Evolutionary conservation across 768 basidiomycete genomes (phyloP), one percentile per base, ranked within the genome.

Genomic region (Mycena vitilis): DNA sequence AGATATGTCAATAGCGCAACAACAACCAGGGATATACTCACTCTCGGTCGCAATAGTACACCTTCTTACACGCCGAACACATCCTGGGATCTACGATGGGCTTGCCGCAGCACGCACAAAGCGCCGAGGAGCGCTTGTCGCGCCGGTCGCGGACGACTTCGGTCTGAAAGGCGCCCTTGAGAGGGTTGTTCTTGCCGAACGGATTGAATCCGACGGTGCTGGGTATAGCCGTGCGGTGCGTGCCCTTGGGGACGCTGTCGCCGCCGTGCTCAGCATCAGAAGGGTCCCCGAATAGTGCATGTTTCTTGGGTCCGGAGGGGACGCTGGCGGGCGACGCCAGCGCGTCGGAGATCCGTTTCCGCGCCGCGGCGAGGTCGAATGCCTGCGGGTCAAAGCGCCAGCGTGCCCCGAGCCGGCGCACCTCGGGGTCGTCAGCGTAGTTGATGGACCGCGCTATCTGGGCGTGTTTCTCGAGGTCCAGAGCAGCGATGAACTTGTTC

Each of bases 91-190:
- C 36, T 18, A 45, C 36, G n/a, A 67, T 61, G 7, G 66, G 66
- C 55, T 67, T 67, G n/a, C 66, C 59, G 60, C 60, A 67, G 60
- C 60, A 57, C 60, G 60, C 66, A 54, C 66, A 67, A 8, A 67
- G 60, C 44, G 66, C 60, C n/a, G 37, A 49, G 54, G 66, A 44
- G 25, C 60, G 59, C 60, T 61, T 62, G 44, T 62, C 66, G 23
- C 66, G 59, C 34, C 48, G 44, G 60, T 67, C 60, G 48, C 66
- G 60, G 10, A 67, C 66, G 23, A 62, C 40, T 60, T 67, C 66
- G 25, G 66, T 67, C 60, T 62, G 66, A 48, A 67, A 67, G 13
- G 51, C 38, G 20, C 54, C 66, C 6, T 4, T 22, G 37, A 54
- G 52, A 20, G 51, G 8, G 45, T 36, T 54, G 52, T n/a, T 18